A percentile compares a stretch with the other conserved stretches of the same genome.
These are phyloP conservation scores for Rhizophagus clarus DNA, from an alignment of 192 early-diverging fungal genomes.

Conservation along the genomic window DNA sequence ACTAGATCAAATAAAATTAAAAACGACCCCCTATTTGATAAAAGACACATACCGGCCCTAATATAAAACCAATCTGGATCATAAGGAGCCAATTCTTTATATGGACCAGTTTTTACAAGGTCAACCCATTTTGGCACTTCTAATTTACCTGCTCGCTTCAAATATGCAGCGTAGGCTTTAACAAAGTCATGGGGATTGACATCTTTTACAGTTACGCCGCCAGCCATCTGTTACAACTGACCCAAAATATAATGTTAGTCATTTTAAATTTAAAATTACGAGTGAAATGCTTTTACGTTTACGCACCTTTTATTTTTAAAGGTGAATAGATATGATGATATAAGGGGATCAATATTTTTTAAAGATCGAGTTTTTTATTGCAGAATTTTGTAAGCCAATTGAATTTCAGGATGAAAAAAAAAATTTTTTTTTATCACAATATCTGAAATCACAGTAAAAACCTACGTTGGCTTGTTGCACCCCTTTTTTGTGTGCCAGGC, in stretches of 20 bases:
- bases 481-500: no score
- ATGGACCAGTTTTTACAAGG: slow-evolving; percentile 95
- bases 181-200: slow-evolving; percentile 94
- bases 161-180: slow-evolving; percentile 98
- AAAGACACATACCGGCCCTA: slow-evolving; percentile 73
- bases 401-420: no score
- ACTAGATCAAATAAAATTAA: no score
- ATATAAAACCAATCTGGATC: slow-evolving; percentile 99
- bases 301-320: not conserved
- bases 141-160: slow-evolving; percentile 98
- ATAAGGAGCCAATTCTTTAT: slow-evolving; percentile 97
- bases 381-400: no score
- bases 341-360: not conserved
- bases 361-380: no score
- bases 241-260: not conserved
- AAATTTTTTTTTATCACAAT: no score
- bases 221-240: slow-evolving; percentile 21
- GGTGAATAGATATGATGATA: not conserved
- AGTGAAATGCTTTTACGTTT: not conserved
- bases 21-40: not conserved
- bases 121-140: slow-evolving; percentile 99
- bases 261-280: not conserved
- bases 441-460: no score
- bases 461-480: no score
- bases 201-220: slow-evolving; percentile 91